A percentile compares a stretch with the other conserved stretches of the same genome.
Conservation (phyloP, 208 protist genomes). For the Zelonia costaricensis region DNA sequence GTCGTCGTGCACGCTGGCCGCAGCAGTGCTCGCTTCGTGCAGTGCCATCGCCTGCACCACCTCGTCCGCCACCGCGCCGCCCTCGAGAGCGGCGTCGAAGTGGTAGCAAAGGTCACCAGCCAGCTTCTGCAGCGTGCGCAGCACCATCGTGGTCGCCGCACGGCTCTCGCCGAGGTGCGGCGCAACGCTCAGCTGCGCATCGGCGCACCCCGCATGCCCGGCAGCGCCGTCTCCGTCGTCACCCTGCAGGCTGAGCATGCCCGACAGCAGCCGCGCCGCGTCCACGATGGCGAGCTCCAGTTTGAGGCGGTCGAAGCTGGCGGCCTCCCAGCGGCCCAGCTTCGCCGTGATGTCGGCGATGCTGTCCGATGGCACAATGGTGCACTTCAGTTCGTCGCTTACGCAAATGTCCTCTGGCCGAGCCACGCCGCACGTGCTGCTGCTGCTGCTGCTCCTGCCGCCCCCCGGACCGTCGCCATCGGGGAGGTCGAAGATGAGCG, state of each 20-base stretch:
- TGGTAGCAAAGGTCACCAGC: slow-evolving; percentile 52
- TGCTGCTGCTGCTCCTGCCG: slow-evolving; percentile 15
- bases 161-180: slow-evolving; percentile 54
- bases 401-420: slow-evolving; percentile 52
- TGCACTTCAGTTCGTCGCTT: slow-evolving; percentile 64
- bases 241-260: slow-evolving; percentile 54
- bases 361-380: slow-evolving; percentile 71
- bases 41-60: slow-evolving; percentile 8
- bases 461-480: slow-evolving; percentile 9
- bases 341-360: slow-evolving; percentile 73
- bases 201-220: too few species aligned
- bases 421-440: slow-evolving; percentile 69
- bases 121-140: slow-evolving; percentile 66
- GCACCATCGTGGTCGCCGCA: slow-evolving; percentile 33
- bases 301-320: slow-evolving; percentile 75
- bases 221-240: slow-evolving; percentile 10
- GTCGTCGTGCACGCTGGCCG: slow-evolving; percentile 20
- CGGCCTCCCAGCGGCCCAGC: slow-evolving; percentile 72
- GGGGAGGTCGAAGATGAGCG: slow-evolving; percentile 64
- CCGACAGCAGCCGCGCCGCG: slow-evolving; percentile 47
- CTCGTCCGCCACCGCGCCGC: slow-evolving; percentile 6
- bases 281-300: slow-evolving; percentile 84
- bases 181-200: slow-evolving; percentile 32
- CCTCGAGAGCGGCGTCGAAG: slow-evolving; percentile 21
- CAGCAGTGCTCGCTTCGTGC: neutral